Base-by-base conservation (phyloP, 2,329 filamentous ascomycete genomes). In the Alternaria gaisen region DNA sequence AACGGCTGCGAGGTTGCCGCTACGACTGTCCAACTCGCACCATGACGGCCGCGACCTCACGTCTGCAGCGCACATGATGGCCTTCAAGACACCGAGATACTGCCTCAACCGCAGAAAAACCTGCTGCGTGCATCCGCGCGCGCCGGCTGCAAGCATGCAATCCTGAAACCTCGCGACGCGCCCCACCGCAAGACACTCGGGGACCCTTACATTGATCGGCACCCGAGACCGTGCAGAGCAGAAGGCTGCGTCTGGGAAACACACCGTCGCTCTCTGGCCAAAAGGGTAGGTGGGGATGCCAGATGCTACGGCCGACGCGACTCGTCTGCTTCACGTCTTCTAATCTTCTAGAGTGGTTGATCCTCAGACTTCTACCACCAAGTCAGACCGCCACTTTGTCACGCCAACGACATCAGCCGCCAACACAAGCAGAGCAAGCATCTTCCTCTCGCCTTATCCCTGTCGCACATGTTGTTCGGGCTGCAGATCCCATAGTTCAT, bases 311-410 rank as follows among this genome's bases (percentile, higher is more conserved):
- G 12, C 30, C 46, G 46, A 50, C 20, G 30, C 46, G 46, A 50
- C 22, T 50, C 32, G 30, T 12, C 32, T 50, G 46, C 46, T 50
- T 50, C 40, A 11, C 28, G 10, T 30, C 28, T 30, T 11, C 28
- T 30, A 24, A 18, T 52, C 50, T 41, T 52, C 50, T 52, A 41
- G 34, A 52, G 32, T 22, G 20, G 24, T 22, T 52, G 50, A 38
- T 41, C 32, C 11, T 18, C 50, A 28, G 24, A 6, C 46, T n/a
- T 26, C 30, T 36, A 24, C 46, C 34, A 28, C 16, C 14, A 34
- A 38, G 43, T 24, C 58, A 60, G 58, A 57, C 53, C 58, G 58
- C 57, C 58, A 60, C 41, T 60, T 57, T 50, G 46, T 57, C 53
- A 52, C 53, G 38, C 51, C 51, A 38, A 28, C 48, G 11, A 58